These are phyloP conservation scores for Linnemannia hyalina DNA, from an alignment of 192 early-diverging fungal species.

Conservation along the genomic window DNA sequence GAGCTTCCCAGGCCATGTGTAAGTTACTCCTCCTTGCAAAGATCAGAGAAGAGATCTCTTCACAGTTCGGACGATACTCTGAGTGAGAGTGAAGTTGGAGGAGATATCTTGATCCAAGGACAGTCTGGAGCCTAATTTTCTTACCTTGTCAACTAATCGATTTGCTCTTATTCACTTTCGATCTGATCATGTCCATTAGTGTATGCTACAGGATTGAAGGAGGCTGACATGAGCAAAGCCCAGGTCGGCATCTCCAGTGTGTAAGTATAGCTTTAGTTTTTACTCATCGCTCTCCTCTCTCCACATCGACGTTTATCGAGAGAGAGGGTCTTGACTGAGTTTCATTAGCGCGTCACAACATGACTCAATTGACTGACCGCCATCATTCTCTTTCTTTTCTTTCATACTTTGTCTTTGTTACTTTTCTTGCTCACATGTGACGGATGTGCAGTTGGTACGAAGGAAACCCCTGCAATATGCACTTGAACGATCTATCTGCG, in stretches of 20 bases:
- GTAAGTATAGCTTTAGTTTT: constrained; percentile 58
- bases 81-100: neutral
- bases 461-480: constrained; percentile 99
- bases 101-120: neutral
- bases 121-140: neutral
- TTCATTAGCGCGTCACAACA: constrained; percentile 19
- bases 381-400: neutral
- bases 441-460: constrained; percentile 85
- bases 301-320: neutral
- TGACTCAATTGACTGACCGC: constrained; percentile 34
- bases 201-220: constrained; percentile 92
- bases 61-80: neutral
- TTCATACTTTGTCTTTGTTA: neutral
- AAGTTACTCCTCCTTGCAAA: constrained; percentile 43
- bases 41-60: neutral
- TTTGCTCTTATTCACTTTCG: neutral
- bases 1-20: constrained; percentile 98
- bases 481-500: constrained; percentile 87
- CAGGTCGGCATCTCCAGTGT: constrained; percentile 98
- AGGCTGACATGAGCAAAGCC: constrained; percentile 84
- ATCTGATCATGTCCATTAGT: constrained; percentile 61
- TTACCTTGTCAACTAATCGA: neutral
- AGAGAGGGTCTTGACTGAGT: neutral
- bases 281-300: neutral
- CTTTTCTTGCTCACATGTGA: constrained; percentile 2